A percentile compares a stretch with the other conserved stretches of the same genome.
Conservation (phyloP, 805 yeast genomes). For the Danielia reshetovae region DNA sequence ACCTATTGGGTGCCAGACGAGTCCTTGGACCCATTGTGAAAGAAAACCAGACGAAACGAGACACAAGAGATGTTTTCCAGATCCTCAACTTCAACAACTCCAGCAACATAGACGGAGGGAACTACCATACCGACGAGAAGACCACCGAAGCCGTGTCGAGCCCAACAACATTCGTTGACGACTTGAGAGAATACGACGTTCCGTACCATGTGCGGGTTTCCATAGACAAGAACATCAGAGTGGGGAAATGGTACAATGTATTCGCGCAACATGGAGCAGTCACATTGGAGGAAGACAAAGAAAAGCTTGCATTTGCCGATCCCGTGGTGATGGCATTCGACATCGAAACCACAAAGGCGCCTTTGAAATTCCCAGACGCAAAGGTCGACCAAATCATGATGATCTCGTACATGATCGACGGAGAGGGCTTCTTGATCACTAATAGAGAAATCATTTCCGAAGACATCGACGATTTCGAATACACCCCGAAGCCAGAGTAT, state of each 20-base stretch:
- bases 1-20: conserved; percentile 72
- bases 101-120: conserved; percentile 13
- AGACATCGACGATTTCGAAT: conserved; percentile 95
- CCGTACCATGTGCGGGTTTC: conserved; percentile 95
- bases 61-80: conserved; percentile 64
- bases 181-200: conserved; percentile 90
- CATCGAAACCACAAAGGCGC: conserved; percentile 96
- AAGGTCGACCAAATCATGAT: conserved; percentile 91
- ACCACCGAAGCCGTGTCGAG: conserved; percentile 29
- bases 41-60: conserved; percentile 59
- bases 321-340: conserved; percentile 96
- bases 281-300: conserved; percentile 54
- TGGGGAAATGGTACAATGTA: conserved; percentile 94
- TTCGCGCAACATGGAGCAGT: conserved; percentile 57
- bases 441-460: conserved; percentile 91
- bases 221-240: conserved; percentile 82
- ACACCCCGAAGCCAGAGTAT: conserved; percentile 95
- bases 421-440: conserved; percentile 91
- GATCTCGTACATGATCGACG: conserved; percentile 99
- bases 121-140: conserved; percentile 4
- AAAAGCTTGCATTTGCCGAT: conserved; percentile 90
- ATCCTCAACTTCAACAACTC: conserved; percentile 43
- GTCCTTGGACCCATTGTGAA: conserved; percentile 63
- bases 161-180: conserved; percentile 66
- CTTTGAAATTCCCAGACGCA: conserved; percentile 92